Evolutionary conservation across 1,284 basidiomycete genomes (phyloP), one percentile per base, ranked within the genome.

Genomic region (Sphagnurus paluster): DNA sequence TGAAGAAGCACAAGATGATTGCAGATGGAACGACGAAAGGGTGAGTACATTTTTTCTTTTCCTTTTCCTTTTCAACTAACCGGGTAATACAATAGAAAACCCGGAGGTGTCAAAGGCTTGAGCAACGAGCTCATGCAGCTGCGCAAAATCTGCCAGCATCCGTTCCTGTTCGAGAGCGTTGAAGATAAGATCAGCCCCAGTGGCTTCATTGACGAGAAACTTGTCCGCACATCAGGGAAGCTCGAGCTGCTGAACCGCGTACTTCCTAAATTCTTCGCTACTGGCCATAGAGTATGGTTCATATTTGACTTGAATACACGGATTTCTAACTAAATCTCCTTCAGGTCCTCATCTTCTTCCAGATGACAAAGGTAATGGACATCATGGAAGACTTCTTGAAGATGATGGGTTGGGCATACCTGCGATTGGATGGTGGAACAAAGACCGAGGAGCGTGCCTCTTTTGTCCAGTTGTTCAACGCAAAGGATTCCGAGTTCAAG

Each of bases 281-380:
- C 91, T 5, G 90, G 87, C 20, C 96, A 99, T 74, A 86, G 95
- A 64, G 93, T 95, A 4, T 42, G 13, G 44, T 35, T 21, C 11
- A 16, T 42, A 28, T 10, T 13, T 3, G 14, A 3, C 24, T 34
- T 24, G 17, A 39, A 23, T 6, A 30, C 4, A 44, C 44, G 16
- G 42, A 1, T 49, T 29, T 36, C 16, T n/a, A n/a, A n/a, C n/a
- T n/a, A n/a, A n/a, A n/a, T n/a, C n/a, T 43, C 20, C 21, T 2
- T 3, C 19, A 90, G 86, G 95, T 98, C 23, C 83, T 99, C 52
- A 98, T 99, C 64, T 98, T 98, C 83, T 98, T 98, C 87, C 96
- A 99, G 70, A 98, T 98, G 96, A 98, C 96, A 6, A 84, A 94
- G 60, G 94, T 98, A 64, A 98, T 99, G 96, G 94, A 98, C 58